Base-by-base conservation (phyloP, 2,329 filamentous ascomycete genomes). In the Alternaria infectoria region DNA sequence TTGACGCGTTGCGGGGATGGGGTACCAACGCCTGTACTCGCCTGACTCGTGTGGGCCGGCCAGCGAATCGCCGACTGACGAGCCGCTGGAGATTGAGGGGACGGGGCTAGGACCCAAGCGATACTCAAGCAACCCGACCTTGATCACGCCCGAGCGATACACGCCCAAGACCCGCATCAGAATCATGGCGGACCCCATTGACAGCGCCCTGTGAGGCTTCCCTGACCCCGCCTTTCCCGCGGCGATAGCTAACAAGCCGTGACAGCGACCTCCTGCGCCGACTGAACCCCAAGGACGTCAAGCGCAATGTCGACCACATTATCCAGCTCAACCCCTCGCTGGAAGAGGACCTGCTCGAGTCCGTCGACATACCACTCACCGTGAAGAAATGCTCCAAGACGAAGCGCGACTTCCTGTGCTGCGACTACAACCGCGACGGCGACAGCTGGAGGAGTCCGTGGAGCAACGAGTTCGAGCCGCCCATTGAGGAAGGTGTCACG, bases 381-480 rank as follows among this genome's bases (percentile, higher is more conserved):
- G 88, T 96, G 67, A 90, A 91, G 74, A 91, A 92, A 70, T 98
- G 96, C 86, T 89, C 89, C 73, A 92, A 94, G 82, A 91, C 93
- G 30, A 93, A 93, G 74, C 92, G 95, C 72, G 96, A 98, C 83
- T 99, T 97, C 85, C 89, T 99, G 55, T 91, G 97, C 76, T 99
- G 96, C 86, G 96, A 99, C 87, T 99, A 99, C 87, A 99, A 99
- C 87, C 94, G 96, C 69, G 96, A 99, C 82, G 96, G 96, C 67
- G 95, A 97, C 84, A 96, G 92, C 83, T 97, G 97, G 87, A 91
- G 96, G 67, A 97, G 93, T 69, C 96, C 96, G n/a, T 99, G 96
- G 96, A 96, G 91, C 83, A 98, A 98, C 83, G 92, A 97, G 82
- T 99, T 99, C 81, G 93, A 98, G 79, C 96, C 95, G 17, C 91